Percentiles rank a stretch among this genome's conserved stretches.
Conservation (phyloP, 2,329 filamentous ascomycete species). For the Ceratocystis cubensis region DNA sequence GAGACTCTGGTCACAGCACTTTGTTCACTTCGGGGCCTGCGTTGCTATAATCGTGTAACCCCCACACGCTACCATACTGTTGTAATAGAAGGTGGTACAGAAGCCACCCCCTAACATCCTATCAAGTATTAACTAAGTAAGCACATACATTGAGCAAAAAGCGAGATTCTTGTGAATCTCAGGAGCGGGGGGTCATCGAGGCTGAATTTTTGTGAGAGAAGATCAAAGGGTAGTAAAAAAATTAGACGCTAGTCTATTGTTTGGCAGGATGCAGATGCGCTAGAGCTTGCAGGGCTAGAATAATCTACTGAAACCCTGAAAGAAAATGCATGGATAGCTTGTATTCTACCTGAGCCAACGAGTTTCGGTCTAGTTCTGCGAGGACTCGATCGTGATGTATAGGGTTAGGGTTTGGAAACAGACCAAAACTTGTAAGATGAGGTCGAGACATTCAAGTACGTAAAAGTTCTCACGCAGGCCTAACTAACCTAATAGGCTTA, state of each 20-base stretch:
- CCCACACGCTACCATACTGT: background rate
- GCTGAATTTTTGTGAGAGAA: background rate
- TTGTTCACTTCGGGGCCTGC: background rate
- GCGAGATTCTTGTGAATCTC: background rate
- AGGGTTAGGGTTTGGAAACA: background rate
- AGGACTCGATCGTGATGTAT: background rate
- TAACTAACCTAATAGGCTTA: too few relatives aligned
- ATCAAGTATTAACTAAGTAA: background rate
- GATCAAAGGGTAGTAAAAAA: background rate
- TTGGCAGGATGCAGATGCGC: background rate
- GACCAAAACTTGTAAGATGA: background rate
- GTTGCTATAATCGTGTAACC: background rate
- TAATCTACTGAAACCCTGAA: background rate
- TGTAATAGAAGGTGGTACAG: background rate
- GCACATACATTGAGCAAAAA: background rate
- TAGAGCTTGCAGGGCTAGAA: background rate
- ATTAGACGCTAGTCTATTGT: background rate
- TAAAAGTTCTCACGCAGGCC: background rate
- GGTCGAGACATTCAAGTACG: background rate
- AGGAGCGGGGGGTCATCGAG: background rate
- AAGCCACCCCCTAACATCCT: background rate
- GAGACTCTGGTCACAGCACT: background rate
- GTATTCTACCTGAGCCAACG: too few relatives aligned
- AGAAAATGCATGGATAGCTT: too few relatives aligned
- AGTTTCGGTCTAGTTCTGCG: background rate